These are phyloP conservation scores for Spizellomyces sp. DNA, from an alignment of 192 early-diverging fungal species.

Conservation along the genomic window DNA sequence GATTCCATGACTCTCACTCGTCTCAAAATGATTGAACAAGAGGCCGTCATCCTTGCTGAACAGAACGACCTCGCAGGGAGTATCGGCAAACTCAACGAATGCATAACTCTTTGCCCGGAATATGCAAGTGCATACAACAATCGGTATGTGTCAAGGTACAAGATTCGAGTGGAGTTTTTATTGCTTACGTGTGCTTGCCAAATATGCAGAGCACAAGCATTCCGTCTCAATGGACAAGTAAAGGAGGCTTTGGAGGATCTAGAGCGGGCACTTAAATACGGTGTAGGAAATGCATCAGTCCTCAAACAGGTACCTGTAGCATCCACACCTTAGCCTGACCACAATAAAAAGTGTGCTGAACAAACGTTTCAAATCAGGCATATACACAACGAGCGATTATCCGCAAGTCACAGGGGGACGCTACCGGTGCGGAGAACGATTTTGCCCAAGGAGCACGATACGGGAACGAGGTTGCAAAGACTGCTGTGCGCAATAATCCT, in stretches of 20 bases:
- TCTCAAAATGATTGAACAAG: constrained; percentile 41
- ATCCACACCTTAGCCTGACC: neutral
- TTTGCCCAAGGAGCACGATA: constrained; percentile 61
- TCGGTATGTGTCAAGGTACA: constrained; percentile 10
- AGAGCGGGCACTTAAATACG: constrained; percentile 58
- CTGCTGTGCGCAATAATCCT: constrained; percentile 65
- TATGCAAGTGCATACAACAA: constrained; percentile 74
- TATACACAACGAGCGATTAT: constrained; percentile 68
- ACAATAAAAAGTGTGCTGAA: neutral
- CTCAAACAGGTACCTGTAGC: constrained; percentile 33
- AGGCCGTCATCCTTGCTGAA: constrained; percentile 50
- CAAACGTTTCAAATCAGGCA: constrained; percentile 41
- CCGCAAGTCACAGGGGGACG: constrained; percentile 46
- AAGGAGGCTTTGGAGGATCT: constrained; percentile 53
- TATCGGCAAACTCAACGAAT: constrained; percentile 34
- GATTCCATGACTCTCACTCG: neutral
- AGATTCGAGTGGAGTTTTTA: neutral
- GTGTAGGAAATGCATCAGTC: constrained; percentile 36
- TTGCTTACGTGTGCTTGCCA: neutral
- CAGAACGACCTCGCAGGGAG: constrained; percentile 40
- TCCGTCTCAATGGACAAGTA: constrained; percentile 42
- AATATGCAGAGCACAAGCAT: constrained; percentile 30
- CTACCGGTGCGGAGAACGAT: constrained; percentile 52
- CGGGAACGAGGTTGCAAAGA: constrained; percentile 62
- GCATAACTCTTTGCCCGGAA: constrained; percentile 44